These are phyloP conservation scores for Trametes sp. DNA, from an alignment of 1,284 basidiomycete genomes.

Conservation along the genomic window DNA sequence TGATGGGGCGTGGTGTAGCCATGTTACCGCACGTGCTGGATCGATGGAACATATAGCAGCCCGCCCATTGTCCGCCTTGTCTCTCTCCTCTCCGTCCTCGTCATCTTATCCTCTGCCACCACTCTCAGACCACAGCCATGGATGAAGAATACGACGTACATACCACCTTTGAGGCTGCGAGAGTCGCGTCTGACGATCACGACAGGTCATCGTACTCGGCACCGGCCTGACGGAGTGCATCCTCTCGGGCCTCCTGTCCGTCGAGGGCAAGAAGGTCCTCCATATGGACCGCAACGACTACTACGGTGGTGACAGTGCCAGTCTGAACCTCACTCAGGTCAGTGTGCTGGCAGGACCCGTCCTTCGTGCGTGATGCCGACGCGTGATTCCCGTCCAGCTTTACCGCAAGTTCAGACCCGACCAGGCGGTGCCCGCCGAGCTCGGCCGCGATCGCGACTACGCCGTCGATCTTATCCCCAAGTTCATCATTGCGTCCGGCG, in stretches of 20 bases:
- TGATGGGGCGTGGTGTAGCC: constrained; percentile 5
- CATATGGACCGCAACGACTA: constrained; percentile 99
- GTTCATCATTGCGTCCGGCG: constrained; percentile 98
- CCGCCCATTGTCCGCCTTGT: constrained; percentile 9
- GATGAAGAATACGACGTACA: constrained; percentile 90
- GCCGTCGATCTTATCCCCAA: constrained; percentile 95
- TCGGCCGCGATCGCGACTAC: constrained; percentile 95
- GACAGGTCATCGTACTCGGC: constrained; percentile 91
- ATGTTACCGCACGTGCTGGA: constrained; percentile 32
- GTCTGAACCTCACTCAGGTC: constrained; percentile 96
- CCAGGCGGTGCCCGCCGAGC: constrained; percentile 73
- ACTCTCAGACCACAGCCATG: constrained; percentile 54
- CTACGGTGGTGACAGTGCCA: constrained; percentile 98
- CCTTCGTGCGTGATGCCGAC: constrained; percentile 20
- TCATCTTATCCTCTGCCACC: constrained; percentile 22
- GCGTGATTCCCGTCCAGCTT: constrained; percentile 61
- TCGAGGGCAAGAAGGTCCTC: constrained; percentile 99
- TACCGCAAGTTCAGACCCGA: constrained; percentile 95
- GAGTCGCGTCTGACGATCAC: constrained; percentile 12
- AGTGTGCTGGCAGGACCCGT: constrained; percentile 32
- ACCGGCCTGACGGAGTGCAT: constrained; percentile 99
- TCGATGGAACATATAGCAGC: constrained; percentile 33
- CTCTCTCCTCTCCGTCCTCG: constrained; percentile 18
- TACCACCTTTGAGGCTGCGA: not conserved
- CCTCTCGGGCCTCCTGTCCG: constrained; percentile 94